phyloP scores from a whole-genome alignment of 148 eudicot species.

The Spergularia marina region DNA sequence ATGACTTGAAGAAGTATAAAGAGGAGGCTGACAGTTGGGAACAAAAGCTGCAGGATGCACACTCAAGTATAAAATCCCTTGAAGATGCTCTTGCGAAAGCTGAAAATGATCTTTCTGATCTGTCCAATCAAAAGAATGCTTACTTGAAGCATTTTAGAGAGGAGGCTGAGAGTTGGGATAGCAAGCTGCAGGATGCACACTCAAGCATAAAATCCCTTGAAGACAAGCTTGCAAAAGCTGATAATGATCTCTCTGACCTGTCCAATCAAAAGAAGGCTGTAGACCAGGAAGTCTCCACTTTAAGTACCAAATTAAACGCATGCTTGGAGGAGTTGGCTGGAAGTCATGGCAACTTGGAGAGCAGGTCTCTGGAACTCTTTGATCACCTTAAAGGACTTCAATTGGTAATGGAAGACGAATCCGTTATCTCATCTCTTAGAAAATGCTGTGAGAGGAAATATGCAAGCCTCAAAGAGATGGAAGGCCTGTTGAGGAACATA shows the following conservation, averaged over 20 bases:
- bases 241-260: constrained; percentile 47
- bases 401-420: constrained; percentile 53
- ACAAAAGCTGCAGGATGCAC: constrained; percentile 53
- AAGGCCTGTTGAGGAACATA: constrained; percentile 48
- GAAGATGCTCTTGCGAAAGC: constrained; percentile 57
- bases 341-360: constrained; percentile 46
- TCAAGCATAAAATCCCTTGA: constrained; percentile 49
- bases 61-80: constrained; percentile 44
- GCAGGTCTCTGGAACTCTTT: constrained; percentile 54
- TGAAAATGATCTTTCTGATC: constrained; percentile 43
- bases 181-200: constrained; percentile 53
- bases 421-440: constrained; percentile 41
- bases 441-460: constrained; percentile 42
- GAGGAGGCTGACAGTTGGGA: constrained; percentile 58
- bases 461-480: constrained; percentile 62
- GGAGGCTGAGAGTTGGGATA: constrained; percentile 51
- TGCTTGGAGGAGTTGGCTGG: constrained; percentile 81
- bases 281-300: constrained; percentile 51
- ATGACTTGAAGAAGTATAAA: constrained; percentile 58
- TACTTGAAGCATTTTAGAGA: not conserved
- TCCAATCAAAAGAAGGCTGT: constrained; percentile 48
- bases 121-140: constrained; percentile 51
- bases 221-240: constrained; percentile 51
- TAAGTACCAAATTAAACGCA: constrained; percentile 54
- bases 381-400: constrained; percentile 57